Percentiles rank a stretch among this genome's conserved stretches.
Conservation (phyloP, 257 asterid genomes). For the Prunella vulgaris region DNA sequence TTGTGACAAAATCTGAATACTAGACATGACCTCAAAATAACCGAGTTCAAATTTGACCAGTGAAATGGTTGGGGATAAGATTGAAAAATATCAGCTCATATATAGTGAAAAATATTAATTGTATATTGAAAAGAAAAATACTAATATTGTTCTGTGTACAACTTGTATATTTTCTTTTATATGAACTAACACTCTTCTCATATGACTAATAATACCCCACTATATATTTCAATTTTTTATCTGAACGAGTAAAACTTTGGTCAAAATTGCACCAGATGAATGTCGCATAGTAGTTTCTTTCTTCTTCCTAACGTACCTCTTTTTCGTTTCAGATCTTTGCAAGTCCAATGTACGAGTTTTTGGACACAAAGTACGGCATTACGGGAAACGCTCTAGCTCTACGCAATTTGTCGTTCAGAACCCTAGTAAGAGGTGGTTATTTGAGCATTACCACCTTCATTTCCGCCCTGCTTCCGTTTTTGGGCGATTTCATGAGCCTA, state of each 20-base stretch:
- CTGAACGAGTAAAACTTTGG: neutral
- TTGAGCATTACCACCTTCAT: conserved; percentile 56
- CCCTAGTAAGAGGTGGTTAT: conserved; percentile 67
- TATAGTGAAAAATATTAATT: too few species aligned
- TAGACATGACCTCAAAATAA: neutral
- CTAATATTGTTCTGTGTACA: neutral
- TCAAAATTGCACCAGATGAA: too few species aligned
- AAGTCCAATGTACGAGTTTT: conserved; percentile 83
- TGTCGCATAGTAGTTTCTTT: too few species aligned
- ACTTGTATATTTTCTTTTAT: neutral
- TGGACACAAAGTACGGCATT: conserved; percentile 62
- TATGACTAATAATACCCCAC: neutral
- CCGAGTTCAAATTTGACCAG: neutral
- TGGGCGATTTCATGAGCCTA: conserved; percentile 94
- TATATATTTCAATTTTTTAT: neutral
- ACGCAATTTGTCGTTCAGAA: conserved; percentile 63
- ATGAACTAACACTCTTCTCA: neutral
- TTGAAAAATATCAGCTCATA: neutral
- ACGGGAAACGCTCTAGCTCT: conserved; percentile 58
- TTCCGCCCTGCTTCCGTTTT: conserved; percentile 74
- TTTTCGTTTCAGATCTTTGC: conserved; percentile 60
- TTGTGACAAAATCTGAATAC: neutral
- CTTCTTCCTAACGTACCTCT: neutral
- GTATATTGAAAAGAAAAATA: neutral
- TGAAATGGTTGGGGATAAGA: too few species aligned